A percentile compares a stretch with the other conserved stretches of the same genome.
Evolutionary conservation across 139 green algal genomes (phyloP).

Genomic region (Tetraselmis chui): DNA sequence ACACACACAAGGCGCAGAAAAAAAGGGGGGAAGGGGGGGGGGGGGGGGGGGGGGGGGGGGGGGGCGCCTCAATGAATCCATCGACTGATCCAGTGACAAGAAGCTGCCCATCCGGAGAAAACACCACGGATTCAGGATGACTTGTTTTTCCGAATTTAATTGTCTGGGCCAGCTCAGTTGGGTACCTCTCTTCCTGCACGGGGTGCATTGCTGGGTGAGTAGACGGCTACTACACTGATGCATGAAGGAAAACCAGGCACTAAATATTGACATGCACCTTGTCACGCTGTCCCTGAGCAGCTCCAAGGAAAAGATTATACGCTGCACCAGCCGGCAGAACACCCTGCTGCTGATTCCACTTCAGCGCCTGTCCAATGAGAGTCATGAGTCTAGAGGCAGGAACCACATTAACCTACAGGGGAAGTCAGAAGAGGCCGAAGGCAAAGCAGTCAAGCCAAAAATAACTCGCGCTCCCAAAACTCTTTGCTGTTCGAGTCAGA

Average conservation of each 20-base stretch:
- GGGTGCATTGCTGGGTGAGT: no score
- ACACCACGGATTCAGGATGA: conserved; percentile 72
- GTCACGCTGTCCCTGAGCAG: conserved; percentile 59
- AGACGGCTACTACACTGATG: no score
- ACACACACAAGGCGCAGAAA: neutral
- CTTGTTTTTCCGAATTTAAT: conserved; percentile 68
- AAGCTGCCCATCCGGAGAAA: conserved; percentile 82
- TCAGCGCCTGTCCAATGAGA: conserved; percentile 83
- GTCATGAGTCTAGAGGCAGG: conserved; percentile 88
- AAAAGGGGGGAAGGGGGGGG: no score
- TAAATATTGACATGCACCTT: conserved; percentile 80
- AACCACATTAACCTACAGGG: conserved; percentile 53
- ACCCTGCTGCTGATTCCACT: conserved; percentile 83
- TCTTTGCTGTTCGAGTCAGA: no score
- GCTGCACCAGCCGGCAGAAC: conserved; percentile 73
- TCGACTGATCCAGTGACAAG: conserved; percentile 88
- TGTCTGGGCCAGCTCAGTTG: conserved; percentile 43
- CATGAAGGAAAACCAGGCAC: neutral
- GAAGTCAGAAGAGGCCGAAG: neutral
- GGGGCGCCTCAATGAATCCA: conserved; percentile 96
- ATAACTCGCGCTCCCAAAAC: no score
- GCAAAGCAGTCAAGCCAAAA: neutral
- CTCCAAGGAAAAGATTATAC: conserved; percentile 89
- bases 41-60: no score
- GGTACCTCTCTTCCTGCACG: conserved; percentile 11